A percentile compares a stretch with the other conserved stretches of the same genome.
These are phyloP conservation scores for Leccinellum albellum DNA, from an alignment of 768 basidiomycete species.

Conservation along the genomic window DNA sequence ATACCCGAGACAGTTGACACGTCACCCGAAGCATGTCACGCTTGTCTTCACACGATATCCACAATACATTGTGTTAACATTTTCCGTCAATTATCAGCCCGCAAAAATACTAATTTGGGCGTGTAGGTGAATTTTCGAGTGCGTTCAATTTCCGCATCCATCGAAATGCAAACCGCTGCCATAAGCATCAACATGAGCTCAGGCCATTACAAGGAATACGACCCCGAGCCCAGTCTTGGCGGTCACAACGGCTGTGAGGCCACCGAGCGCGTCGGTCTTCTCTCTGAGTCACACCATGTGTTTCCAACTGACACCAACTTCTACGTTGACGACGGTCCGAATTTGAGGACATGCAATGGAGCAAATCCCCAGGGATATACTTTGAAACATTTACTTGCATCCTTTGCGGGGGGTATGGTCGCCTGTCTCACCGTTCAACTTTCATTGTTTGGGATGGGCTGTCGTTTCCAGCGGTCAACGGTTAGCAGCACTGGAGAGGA, in stretches of 20 bases:
- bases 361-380: conserved; percentile 13
- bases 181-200: conserved; percentile 5
- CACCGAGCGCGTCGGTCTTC: conserved; percentile 36
- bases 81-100: no score
- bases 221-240: conserved; percentile 41
- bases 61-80: no score
- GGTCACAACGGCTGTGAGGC: neutral
- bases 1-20: no score
- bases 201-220: conserved; percentile 23
- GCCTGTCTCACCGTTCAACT: conserved; percentile 50
- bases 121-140: no score
- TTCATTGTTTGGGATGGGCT: conserved; percentile 32
- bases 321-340: neutral
- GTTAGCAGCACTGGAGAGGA: neutral
- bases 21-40: no score
- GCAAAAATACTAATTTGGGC: no score
- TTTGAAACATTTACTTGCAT: conserved; percentile 37
- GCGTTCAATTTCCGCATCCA: no score
- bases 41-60: no score
- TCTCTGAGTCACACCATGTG: conserved; percentile 25
- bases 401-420: conserved; percentile 53
- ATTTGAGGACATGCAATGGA: conserved; percentile 12
- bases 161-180: no score
- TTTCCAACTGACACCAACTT: conserved; percentile 7
- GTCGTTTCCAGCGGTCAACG: conserved; percentile 29